Base-by-base conservation (phyloP, 129 eudicot species). In the Erigeron canadensis region DNA sequence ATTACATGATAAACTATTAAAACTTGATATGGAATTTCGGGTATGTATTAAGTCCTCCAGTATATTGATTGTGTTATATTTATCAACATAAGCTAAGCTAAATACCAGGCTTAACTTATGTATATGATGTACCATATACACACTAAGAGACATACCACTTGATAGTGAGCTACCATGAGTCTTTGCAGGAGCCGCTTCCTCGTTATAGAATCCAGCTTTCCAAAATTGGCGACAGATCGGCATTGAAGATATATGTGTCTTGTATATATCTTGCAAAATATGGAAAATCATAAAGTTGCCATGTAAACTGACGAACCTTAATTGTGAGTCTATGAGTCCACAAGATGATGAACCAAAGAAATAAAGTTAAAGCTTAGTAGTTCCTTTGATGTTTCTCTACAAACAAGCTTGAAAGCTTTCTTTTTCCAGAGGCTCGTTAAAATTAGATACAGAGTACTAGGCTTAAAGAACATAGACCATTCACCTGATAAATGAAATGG, bases 161-260 rank as follows among this genome's bases (percentile, higher is more conserved):
- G 44, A 57, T 8, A 8, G 74, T 47, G 17, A 61, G 50, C 43
- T 77, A 77, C 81, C 81, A 37, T 62, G 76, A 7, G 15, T 62
- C 51, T 63, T 64, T 23, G 81, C 13, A 3, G 79, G 67, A 47
- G 73, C 69, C 8, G 75, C 80, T 71, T 58, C 78, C 39, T 80
- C 85, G 8, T 82, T 70, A 43, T 87, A 93, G 44, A 67, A 68
- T 65, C 96, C 98, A 68, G 96, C 96, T 89, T 79, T 87, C 96
- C 98, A 93, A 73, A 93, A 93, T 70, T 93, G 95, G 18, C 98
- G 90, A 79, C 90, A 83, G 62, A 89, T 17, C 8, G 98, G 96
- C 1, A 86, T 85, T 16, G 81, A 80, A 70, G n/a, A n/a, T n/a
- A n/a, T n/a, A n/a, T n/a, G n/a, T n/a, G n/a, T n/a, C n/a, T n/a